Base-by-base conservation (phyloP, 2,329 filamentous ascomycete species). In the Arthroderma uncinatum region DNA sequence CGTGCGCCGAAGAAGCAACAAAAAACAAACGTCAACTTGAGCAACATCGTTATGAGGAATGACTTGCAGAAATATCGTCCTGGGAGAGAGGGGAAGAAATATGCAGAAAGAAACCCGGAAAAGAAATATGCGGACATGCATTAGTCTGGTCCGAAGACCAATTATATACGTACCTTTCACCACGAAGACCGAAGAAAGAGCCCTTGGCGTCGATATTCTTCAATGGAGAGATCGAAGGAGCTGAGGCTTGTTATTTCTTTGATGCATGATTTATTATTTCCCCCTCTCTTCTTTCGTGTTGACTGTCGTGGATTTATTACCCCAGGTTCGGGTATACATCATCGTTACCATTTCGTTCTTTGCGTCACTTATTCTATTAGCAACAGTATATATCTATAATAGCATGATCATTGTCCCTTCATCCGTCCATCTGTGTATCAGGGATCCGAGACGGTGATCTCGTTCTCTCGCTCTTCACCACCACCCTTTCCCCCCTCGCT, bases 401-500 rank as follows among this genome's bases (percentile, higher is more conserved):
- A 28, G n/a, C 25, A 34, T 34, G 4, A 7, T 33, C 28, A 1
- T 5, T 30, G 14, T 33, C 4, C n/a, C n/a, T 50, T 34, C 25
- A 34, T 9, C n/a, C 25, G 1, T 50, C 47, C 47, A 34, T 50
- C 12, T 50, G 47, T 33, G 47, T 50, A 34, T 50, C 47, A 5
- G 47, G 47, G 25, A 50, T 50, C 16, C 47, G 47, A 21, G 50
- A 36, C 14, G 50, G 50, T 10, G 36, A 53, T 10, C 33, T 53
- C 12, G 33, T n/a, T 23, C 50, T 12, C 25, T 53, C 36, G 21
- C 33, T 25, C 50, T 37, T 56, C 56, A 16, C 60, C 44, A 21
- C 59, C 42, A 19, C 56, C 59, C 58, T 10, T 56, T 57, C 16
- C 64, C 47, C 3, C 47, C 56, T 58, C 58, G 9, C 57, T 54